These are phyloP conservation scores for Tylopilus plumbeoviolaceoides DNA, from an alignment of 768 basidiomycete species.

Conservation along the genomic window DNA sequence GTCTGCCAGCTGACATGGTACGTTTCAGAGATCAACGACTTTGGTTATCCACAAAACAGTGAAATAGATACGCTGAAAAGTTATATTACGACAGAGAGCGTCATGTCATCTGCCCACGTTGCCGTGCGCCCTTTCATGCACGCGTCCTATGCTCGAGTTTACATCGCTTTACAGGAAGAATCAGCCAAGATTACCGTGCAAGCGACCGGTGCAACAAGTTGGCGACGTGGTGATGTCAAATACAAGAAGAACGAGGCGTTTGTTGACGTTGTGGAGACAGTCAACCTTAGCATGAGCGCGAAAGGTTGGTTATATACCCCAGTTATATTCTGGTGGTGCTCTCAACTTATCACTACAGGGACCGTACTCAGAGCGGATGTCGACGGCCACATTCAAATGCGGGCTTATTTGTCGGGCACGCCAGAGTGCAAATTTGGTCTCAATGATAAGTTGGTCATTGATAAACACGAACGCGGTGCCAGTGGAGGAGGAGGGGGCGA, in stretches of 20 bases:
- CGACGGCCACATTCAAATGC: slow-evolving; percentile 97
- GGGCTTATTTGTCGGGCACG: slow-evolving; percentile 93
- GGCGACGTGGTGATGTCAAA: slow-evolving; percentile 93
- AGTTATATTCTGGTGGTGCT: not conserved
- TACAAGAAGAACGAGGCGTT: slow-evolving; percentile 99
- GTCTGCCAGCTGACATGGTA: slow-evolving; percentile 4
- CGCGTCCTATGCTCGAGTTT: not conserved
- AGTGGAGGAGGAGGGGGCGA: slow-evolving; percentile 38
- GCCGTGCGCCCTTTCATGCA: slow-evolving; percentile 48
- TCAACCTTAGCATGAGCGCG: slow-evolving; percentile 95
- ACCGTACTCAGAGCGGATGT: slow-evolving; percentile 93
- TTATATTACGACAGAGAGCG: slow-evolving; percentile 97
- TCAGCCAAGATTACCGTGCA: slow-evolving; percentile 96
- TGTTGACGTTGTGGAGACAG: slow-evolving; percentile 97
- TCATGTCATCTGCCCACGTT: slow-evolving; percentile 80
- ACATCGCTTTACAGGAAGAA: slow-evolving; percentile 63
- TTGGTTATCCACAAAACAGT: slow-evolving; percentile 98
- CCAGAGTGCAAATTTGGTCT: slow-evolving; percentile 99
- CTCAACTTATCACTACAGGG: slow-evolving; percentile 42
- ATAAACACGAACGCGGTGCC: slow-evolving; percentile 63
- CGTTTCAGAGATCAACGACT: slow-evolving; percentile 89
- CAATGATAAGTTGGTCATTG: slow-evolving; percentile 97
- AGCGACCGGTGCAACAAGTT: slow-evolving; percentile 94
- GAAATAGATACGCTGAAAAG: slow-evolving; percentile 97
- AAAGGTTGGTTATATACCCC: slow-evolving; percentile 50